Base-by-base conservation (phyloP, 2,329 filamentous ascomycete species). In the Knufia petricola region DNA sequence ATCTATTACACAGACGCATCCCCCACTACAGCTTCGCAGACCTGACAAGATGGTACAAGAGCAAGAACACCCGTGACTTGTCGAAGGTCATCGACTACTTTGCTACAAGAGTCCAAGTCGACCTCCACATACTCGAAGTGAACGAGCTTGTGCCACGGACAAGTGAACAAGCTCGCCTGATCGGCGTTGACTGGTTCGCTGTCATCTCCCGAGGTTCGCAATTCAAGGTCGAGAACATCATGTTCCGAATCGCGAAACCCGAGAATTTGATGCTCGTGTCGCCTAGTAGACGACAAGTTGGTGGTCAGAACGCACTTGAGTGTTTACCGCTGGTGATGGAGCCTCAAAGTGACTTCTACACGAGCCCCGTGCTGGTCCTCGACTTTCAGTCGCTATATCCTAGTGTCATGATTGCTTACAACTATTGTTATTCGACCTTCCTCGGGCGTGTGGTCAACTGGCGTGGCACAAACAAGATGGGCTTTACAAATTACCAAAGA, bases 361-460 rank as follows among this genome's bases (percentile, higher is more conserved):
- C 74, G 49, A 92, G 86, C 53, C 92, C 92, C 0, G 64, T 98
- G 0, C 63, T 98, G 2, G 92, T 98, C 0, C 73, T 98, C 4
- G 92, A 98, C 66, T 98, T 98, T 55, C 90, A 96, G 61, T 94
- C 87, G 51, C 69, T 98, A 41, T 98, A 98, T 57, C 92, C 92
- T 0, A 95, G 89, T 65, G 83, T 96, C 52, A 95, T 98, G 88
- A 96, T 98, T 61, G 92, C 92, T 0, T 96, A 98, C 70, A 98
- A 98, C 61, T 92, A 95, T 63, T 98, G 92, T 69, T 98, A 98
- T 63, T 96, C 92, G 0, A 98, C 92, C 0, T 98, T 89, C 58
- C 74, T 96, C 0, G 92, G 92, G 0, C 80, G 92, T 24, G 81
- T 95, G 32, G 78, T 81, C 23, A 79, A 81, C 58, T 95, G 90